Base-by-base conservation (phyloP, 371 early-diverging fungal genomes). In the Syncephalastrum racemosum region DNA sequence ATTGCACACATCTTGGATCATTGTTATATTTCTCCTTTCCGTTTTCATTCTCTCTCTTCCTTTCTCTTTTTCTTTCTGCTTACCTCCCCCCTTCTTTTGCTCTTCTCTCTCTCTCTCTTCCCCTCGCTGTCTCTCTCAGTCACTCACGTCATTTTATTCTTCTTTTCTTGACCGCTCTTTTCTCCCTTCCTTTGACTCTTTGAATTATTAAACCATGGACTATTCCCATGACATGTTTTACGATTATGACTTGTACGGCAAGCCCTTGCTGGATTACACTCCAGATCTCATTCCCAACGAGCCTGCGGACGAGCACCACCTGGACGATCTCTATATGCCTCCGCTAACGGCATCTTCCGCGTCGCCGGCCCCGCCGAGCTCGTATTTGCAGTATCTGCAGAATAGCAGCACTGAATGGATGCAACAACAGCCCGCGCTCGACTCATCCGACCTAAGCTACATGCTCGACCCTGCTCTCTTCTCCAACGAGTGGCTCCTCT, bases 381-480 rank as follows among this genome's bases (percentile, higher is more conserved):
- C 61, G 23, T 61, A 61, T 46, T 46, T 61, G 44, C 54, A 61
- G 36, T 61, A 61, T 36, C 50, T 61, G 10, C 36, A 31, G 36
- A 31, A 31, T 12, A 31, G 36, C 36, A 31, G 12, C 36, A 5
- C 6, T 31, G 36, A 31, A 31, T 31, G 36, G 36, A 31, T 31
- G 36, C 36, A 31, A 31, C 36, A 31, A 12, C 36, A 31, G 10
- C 36, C 36, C 36, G 36, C 36, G 10, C 36, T 31, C 36, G 36
- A 31, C 36, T 31, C 36, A 1, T 31, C 36, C 36, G 36, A 31
- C 36, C 36, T 31, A 31, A 31, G 36, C 36, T 31, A 31, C 36
- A 31, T 31, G 36, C 36, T 31, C 36, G 36, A 31, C 36, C 36
- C 36, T 10, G 6, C 36, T 12, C 36, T 31, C 1, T 31, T 31